Percentiles rank a stretch among this genome's conserved stretches.
These are phyloP conservation scores for Backusella macrospora DNA, from an alignment of 192 early-diverging fungal genomes.

Conservation along the genomic window DNA sequence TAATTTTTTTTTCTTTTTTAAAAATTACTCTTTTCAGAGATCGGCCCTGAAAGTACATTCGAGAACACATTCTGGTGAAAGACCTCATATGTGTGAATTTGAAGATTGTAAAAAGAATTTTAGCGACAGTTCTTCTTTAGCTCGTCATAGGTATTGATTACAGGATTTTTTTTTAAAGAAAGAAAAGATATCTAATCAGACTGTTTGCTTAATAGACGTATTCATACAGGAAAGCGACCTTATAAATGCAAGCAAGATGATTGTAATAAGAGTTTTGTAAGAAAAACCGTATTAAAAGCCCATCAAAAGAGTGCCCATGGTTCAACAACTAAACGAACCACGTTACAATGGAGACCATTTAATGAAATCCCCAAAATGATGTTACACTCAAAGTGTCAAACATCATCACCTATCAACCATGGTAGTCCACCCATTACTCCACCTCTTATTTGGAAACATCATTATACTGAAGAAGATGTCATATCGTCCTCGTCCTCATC, in stretches of 20 bases:
- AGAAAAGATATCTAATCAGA: neutral
- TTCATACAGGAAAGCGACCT: constrained; percentile 45
- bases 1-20: neutral
- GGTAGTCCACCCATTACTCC: neutral
- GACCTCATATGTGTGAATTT: constrained; percentile 71
- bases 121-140: constrained; percentile 77
- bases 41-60: constrained; percentile 82
- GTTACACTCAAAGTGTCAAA: neutral
- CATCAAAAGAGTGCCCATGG: constrained; percentile 42
- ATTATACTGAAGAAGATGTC: constrained; percentile 13
- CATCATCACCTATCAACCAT: neutral
- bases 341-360: constrained; percentile 39
- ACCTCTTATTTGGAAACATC: constrained; percentile 10
- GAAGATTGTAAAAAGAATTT: constrained; percentile 75
- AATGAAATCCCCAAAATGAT: constrained; percentile 25
- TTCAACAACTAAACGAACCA: constrained; percentile 15
- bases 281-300: constrained; percentile 56
- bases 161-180: neutral
- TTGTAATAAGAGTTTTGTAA: constrained; percentile 48
- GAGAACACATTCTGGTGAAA: constrained; percentile 78
- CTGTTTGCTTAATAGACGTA: constrained; percentile 31
- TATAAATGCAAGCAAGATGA: constrained; percentile 38
- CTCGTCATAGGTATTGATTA: constrained; percentile 64
- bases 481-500: neutral
- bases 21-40: constrained; percentile 46